phyloP scores from a whole-genome alignment of 495 filamentous ascomycete genomes.

The Aspergillus campestris region DNA sequence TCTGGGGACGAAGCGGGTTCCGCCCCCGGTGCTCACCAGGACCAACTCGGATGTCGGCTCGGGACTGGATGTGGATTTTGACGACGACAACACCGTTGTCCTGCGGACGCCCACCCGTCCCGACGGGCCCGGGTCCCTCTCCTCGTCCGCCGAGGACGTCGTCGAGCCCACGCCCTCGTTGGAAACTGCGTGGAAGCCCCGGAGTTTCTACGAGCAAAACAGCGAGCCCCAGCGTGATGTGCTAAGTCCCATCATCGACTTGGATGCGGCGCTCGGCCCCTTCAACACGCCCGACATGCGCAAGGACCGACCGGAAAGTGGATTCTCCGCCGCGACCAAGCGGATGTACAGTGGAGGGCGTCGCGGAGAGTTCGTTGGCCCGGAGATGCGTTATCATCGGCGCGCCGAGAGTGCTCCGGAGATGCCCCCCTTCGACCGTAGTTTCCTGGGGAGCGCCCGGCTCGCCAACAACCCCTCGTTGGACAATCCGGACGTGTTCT shows the following conservation, averaged over 20 bases:
- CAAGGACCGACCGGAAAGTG: slow-evolving; percentile 38
- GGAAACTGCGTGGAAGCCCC: slow-evolving; percentile 40
- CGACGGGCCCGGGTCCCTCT: slow-evolving; percentile 19
- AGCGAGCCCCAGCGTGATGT: slow-evolving; percentile 42
- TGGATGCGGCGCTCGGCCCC: slow-evolving; percentile 91
- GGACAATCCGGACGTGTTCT: slow-evolving; percentile 77
- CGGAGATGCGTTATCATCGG: slow-evolving; percentile 84
- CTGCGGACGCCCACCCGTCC: slow-evolving; percentile 37
- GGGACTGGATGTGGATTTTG: slow-evolving; percentile 42
- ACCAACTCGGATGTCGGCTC: slow-evolving; percentile 36
- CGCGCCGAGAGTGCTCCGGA: slow-evolving; percentile 89
- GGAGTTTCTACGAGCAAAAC: slow-evolving; percentile 36
- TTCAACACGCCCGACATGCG: slow-evolving; percentile 70
- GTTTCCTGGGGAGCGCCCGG: slow-evolving; percentile 52
- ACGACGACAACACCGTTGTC: slow-evolving; percentile 45
- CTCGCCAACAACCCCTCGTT: slow-evolving; percentile 61
- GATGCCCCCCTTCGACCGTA: slow-evolving; percentile 71
- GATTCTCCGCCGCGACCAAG: slow-evolving; percentile 53
- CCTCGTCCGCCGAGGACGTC: slow-evolving; percentile 15
- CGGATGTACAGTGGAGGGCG: slow-evolving; percentile 82
- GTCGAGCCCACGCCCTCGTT: slow-evolving; percentile 16
- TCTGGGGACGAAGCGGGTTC: slow-evolving; percentile 22
- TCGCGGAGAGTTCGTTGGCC: slow-evolving; percentile 63
- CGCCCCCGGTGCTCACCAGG: slow-evolving; percentile 34
- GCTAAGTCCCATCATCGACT: slow-evolving; percentile 76